Base-by-base conservation (phyloP, 352 stramenopile species). In the Aphanomyces cochlioides region DNA sequence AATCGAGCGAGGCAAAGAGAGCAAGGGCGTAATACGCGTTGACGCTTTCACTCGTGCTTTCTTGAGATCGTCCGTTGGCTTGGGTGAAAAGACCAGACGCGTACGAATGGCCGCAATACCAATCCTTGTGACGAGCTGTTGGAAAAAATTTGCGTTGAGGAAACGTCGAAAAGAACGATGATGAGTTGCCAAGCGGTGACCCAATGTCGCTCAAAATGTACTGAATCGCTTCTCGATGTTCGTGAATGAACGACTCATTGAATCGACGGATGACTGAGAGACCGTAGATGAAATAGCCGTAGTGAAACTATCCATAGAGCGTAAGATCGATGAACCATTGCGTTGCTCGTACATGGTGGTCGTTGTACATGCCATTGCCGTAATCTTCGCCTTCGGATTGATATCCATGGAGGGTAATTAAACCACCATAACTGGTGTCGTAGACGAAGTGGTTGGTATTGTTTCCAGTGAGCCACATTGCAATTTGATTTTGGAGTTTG, bases 1-100 rank as follows among this genome's bases (percentile, higher is more conserved):
- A 66, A 36, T 92, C 84, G 15, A 90, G 73, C 40, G 82, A 89
- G 6, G 79, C 82, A 47, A 91, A 92, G 36, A 98, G 84, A 64
- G 95, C 93, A 6, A 97, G 87, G 10, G 85, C 89, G 77, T 98
- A 99, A 79, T 99, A 99, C 50, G 90, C 95, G 77, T 99, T 98
- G 36, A 97, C 76, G 56, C 87, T 89, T 79, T 99, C 96, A 72
- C 90, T 98, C 57, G 88, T 97, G 75, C 90, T 98, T 75, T 98
- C 96, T 77, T 99, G 95, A 38, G 86, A 92, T 79, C 98, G 98
- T 50, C 96, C 96, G 68, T 96, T 90, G 45, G 88, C 76, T 82
- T 98, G 96, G 37, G 84, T 83, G 78, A 98, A 98, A 13, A 99
- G 48, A 5, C 96, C 96, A 47, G 89, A 97, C 10, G 96, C 95